A percentile compares a stretch with the other conserved stretches of the same genome.
Evolutionary conservation across 2,329 filamentous ascomycete species (phyloP).

Genomic region (Cytospora schulzeri): DNA sequence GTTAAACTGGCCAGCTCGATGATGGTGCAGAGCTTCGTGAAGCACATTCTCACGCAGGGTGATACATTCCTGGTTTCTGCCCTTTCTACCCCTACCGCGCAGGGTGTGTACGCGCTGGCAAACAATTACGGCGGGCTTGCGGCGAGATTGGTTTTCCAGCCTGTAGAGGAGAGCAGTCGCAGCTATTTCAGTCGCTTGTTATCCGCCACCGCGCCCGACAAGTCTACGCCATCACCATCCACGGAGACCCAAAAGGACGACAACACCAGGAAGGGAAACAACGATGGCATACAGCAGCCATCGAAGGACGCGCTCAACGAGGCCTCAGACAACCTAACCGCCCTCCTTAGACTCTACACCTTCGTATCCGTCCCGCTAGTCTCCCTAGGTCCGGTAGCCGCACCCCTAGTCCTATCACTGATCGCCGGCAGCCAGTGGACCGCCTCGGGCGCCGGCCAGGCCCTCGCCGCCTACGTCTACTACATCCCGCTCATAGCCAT

Average conservation of each 20-base stretch:
- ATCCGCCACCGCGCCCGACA: conserved; percentile 45
- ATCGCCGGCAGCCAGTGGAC: conserved; percentile 80
- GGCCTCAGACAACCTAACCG: conserved; percentile 56
- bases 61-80: conserved; percentile 85
- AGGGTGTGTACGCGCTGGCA: conserved; percentile 89
- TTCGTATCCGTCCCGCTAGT: conserved; percentile 71
- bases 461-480: conserved; percentile 82
- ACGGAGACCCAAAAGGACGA: conserved; percentile 18
- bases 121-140: conserved; percentile 92
- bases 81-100: conserved; percentile 75
- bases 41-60: conserved; percentile 91
- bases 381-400: conserved; percentile 72
- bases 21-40: conserved; percentile 84
- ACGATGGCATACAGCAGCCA: conserved; percentile 25
- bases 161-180: conserved; percentile 90
- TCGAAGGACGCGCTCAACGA: conserved; percentile 37
- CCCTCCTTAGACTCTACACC: conserved; percentile 71
- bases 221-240: conserved; percentile 31
- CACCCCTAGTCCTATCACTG: conserved; percentile 71
- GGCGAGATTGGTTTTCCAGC: conserved; percentile 88
- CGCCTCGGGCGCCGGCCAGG: conserved; percentile 68
- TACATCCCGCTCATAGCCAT: conserved; percentile 91
- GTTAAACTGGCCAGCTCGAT: conserved; percentile 77
- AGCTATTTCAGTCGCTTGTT: conserved; percentile 86
- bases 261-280: conserved; percentile 20